Conservation (phyloP, 2,329 filamentous ascomycete genomes). For the Venturia oleaginea region DNA sequence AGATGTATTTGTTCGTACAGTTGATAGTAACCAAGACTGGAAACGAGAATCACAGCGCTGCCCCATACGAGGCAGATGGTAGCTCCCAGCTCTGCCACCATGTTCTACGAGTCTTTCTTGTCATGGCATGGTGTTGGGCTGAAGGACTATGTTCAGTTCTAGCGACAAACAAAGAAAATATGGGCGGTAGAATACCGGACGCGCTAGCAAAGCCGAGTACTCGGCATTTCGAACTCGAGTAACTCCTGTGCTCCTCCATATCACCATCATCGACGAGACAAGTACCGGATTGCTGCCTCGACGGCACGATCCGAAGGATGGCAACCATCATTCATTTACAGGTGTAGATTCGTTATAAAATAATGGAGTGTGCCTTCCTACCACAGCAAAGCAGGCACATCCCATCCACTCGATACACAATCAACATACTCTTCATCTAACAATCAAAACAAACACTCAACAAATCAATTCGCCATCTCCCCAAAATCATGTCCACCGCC, state of each 20-base stretch:
- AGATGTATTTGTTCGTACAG: not conserved
- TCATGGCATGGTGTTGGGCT: not conserved
- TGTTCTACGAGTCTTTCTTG: not conserved
- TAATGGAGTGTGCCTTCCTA: too few relatives aligned
- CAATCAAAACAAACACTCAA: too few relatives aligned
- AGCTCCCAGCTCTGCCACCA: slow-evolving; percentile 9
- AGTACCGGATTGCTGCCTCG: too few relatives aligned
- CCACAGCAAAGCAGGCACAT: too few relatives aligned
- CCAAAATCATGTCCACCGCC: too few relatives aligned
- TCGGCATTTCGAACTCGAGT: not conserved
- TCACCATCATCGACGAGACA: not conserved
- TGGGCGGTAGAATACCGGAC: not conserved
- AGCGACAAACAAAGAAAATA: not conserved
- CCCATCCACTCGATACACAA: too few relatives aligned
- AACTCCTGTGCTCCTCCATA: not conserved
- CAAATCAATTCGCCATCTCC: too few relatives aligned
- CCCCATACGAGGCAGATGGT: slow-evolving; percentile 11
- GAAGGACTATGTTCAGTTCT: not conserved
- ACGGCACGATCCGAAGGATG: too few relatives aligned
- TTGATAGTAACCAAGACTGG: slow-evolving; percentile 10
- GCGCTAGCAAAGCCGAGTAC: not conserved
- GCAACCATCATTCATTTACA: too few relatives aligned
- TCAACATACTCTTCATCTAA: too few relatives aligned
- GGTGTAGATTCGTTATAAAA: too few relatives aligned
- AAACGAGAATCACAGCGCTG: slow-evolving; percentile 12